Evolutionary conservation across 2,329 filamentous ascomycete species (phyloP).

Genomic region (Aspergillus sp.): DNA sequence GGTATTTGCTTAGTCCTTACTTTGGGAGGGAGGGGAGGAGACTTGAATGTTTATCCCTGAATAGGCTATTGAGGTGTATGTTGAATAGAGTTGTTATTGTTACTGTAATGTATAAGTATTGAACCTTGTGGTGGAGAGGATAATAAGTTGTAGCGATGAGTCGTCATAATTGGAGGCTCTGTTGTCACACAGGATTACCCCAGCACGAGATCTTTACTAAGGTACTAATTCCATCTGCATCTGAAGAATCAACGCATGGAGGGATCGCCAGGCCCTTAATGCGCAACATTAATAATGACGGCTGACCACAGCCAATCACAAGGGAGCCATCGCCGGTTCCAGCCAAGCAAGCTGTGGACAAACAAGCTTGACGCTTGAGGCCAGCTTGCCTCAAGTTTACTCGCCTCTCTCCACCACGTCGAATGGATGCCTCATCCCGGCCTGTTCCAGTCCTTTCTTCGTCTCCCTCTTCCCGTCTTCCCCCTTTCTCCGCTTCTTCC

Average conservation of each 20-base stretch:
- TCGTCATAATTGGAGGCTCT: too few species aligned
- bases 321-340: neutral
- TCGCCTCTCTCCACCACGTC: slow-evolving; percentile 13
- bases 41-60: neutral
- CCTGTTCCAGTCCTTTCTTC: slow-evolving; percentile 6
- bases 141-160: too few species aligned
- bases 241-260: neutral
- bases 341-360: neutral
- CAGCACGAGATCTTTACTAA: neutral
- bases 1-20: neutral
- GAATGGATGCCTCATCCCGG: slow-evolving; percentile 12
- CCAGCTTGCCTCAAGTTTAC: slow-evolving; percentile 29
- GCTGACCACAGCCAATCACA: neutral
- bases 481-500: slow-evolving; percentile 2
- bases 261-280: neutral
- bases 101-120: too few species aligned
- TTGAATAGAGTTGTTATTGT: neutral
- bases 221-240: neutral
- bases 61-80: neutral
- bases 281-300: neutral
- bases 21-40: neutral
- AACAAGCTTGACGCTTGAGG: slow-evolving; percentile 19
- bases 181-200: neutral
- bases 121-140: too few species aligned
- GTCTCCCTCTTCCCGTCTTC: slow-evolving; percentile 10